Percentiles rank a stretch among this genome's conserved stretches.
Conservation (phyloP, 345 rosid genomes). For the Noccaea caerulescens region DNA sequence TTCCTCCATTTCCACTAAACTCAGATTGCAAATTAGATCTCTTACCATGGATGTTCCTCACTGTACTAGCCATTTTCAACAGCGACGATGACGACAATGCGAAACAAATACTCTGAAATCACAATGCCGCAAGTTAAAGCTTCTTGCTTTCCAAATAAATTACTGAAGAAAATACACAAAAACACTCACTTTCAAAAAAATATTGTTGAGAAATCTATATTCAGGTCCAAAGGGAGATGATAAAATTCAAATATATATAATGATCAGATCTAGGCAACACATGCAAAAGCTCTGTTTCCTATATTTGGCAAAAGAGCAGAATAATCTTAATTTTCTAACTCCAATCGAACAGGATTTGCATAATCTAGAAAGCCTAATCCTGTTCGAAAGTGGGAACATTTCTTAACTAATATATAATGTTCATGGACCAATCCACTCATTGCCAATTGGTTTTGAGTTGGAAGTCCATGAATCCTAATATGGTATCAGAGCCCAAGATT, state of each 20-base stretch:
- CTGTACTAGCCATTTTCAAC: conserved; percentile 55
- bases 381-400: too few relatives aligned
- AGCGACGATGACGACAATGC: background rate
- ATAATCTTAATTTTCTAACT: conserved; percentile 1
- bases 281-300: too few relatives aligned
- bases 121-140: conserved; percentile 13
- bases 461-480: too few relatives aligned
- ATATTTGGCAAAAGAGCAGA: too few relatives aligned
- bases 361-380: background rate
- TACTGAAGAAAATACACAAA: conserved; percentile 8
- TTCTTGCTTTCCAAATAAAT: conserved; percentile 10
- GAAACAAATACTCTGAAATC: background rate
- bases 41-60: conserved; percentile 62
- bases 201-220: background rate
- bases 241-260: background rate
- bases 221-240: background rate
- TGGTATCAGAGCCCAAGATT: too few relatives aligned
- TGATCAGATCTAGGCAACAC: conserved; percentile 19
- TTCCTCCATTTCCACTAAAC: conserved; percentile 50
- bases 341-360: background rate
- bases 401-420: too few relatives aligned
- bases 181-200: background rate
- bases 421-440: too few relatives aligned
- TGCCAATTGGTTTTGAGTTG: too few relatives aligned
- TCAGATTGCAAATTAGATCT: conserved; percentile 64